A percentile compares a stretch with the other conserved stretches of the same genome.
Evolutionary conservation across 2,329 filamentous ascomycete genomes (phyloP).

Genomic region (Scedosporium boydii): DNA sequence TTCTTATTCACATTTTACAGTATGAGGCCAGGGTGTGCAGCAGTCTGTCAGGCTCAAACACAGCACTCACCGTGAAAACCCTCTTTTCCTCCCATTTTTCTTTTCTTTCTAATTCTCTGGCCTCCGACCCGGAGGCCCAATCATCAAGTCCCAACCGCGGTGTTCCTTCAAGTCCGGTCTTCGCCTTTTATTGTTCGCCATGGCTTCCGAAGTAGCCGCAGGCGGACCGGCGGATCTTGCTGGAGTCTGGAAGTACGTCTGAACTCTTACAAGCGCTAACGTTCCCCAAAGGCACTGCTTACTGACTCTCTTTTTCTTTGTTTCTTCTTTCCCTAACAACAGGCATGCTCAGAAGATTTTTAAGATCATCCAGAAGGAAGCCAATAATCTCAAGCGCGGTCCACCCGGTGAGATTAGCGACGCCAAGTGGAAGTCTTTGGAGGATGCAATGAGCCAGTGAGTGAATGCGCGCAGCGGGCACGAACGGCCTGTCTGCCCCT

Average conservation of each 20-base stretch:
- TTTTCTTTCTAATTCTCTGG: background rate
- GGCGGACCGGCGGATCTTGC: slow-evolving; percentile 6
- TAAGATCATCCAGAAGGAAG: slow-evolving; percentile 31
- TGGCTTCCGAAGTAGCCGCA: slow-evolving; percentile 2
- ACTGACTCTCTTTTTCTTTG: background rate
- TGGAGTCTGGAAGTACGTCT: slow-evolving; percentile 11
- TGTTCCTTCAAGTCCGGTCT: background rate
- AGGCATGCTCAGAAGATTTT: slow-evolving; percentile 34
- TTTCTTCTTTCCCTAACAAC: background rate
- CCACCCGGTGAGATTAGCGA: slow-evolving; percentile 25
- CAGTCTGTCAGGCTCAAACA: background rate
- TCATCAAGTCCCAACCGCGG: background rate
- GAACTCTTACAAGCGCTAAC: background rate
- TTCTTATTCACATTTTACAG: background rate
- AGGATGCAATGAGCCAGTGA: slow-evolving; percentile 32
- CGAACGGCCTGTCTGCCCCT: background rate
- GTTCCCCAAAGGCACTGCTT: background rate
- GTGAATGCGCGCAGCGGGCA: slow-evolving; percentile 7
- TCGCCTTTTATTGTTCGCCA: background rate
- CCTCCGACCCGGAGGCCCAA: background rate
- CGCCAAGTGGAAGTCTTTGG: slow-evolving; percentile 33
- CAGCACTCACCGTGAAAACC: background rate
- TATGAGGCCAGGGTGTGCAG: background rate
- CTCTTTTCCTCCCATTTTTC: background rate
- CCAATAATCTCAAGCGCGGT: slow-evolving; percentile 30